Evolutionary conservation across 768 basidiomycete species (phyloP), one percentile per base, ranked within the genome.

Genomic region (Lactarius vividus): DNA sequence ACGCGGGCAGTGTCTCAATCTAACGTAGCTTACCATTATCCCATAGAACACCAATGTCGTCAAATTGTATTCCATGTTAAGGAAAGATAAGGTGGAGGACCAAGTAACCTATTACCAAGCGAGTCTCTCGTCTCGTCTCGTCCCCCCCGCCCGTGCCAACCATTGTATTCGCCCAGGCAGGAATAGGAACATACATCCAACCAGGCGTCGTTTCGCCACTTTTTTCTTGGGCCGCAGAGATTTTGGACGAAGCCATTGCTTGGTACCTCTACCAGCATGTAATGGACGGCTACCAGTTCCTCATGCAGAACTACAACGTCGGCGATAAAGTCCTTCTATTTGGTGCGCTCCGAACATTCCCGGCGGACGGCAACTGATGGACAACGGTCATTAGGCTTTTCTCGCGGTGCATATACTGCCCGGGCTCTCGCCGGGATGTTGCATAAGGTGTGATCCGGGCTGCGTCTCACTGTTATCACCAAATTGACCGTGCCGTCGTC

Each of bases 261-360:
- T 91, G 88, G 89, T 91, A 88, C 71, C 78, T 92, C 49, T 85
- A 86, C 61, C 81, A 72, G 1, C 90, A 92, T 75, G 87, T 92
- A 28, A 83, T 86, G 76, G 87, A 83, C 10, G 92, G 92, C 0
- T 94, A 93, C 75, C 79, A 77, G 67, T 93, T 87, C 74, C 76
- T 93, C 60, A 92, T 93, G 91, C 81, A 88, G 67, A 92, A 88
- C 71, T 91, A 88, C 72, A 79, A 77, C n/a, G 70, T 76, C 0
- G 92, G 91, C 1, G 90, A 91, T 73, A 89, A 82, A 73, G 83
- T 92, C 37, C 91, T 86, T 71, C 74, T 92, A 26, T 91, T 91
- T 64, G 89, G 88, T 86, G 62, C 29, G 78, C 44, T 40, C 10
- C 8, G 10, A 40, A 35, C 26, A 52, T 13, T 7, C 2, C 65